A percentile compares a stretch with the other conserved stretches of the same genome.
phyloP scores from a whole-genome alignment of 129 eudicot genomes.

The Escallonia rubra region DNA sequence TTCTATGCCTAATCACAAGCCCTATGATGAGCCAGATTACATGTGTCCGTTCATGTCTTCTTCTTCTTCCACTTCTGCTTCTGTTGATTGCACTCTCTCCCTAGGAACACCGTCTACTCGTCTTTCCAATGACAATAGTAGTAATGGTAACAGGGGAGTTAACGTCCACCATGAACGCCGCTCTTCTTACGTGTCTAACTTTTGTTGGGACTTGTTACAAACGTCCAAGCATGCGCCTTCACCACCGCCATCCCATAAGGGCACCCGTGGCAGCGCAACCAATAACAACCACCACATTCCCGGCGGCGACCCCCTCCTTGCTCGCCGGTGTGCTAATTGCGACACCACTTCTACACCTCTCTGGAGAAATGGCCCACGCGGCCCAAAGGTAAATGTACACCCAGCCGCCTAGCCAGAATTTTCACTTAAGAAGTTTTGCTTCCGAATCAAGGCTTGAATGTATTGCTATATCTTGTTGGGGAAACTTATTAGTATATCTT shows the following conservation, averaged over 20 bases:
- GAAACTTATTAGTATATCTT: too few species aligned
- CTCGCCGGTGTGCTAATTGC: constrained; percentile 89
- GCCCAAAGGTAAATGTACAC: constrained; percentile 65
- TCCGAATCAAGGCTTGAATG: too few species aligned
- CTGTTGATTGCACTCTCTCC: constrained; percentile 62
- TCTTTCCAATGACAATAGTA: neutral
- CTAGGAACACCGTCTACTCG: constrained; percentile 52
- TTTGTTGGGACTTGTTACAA: constrained; percentile 76
- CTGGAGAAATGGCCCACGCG: constrained; percentile 97
- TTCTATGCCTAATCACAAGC: constrained; percentile 27
- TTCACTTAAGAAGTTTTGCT: too few species aligned
- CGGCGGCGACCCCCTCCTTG: constrained; percentile 41
- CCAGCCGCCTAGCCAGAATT: too few species aligned
- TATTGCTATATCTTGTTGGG: neutral
- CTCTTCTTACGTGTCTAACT: constrained; percentile 43
- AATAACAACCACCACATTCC: neutral
- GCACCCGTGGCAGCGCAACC: constrained; percentile 15
- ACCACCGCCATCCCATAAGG: constrained; percentile 30
- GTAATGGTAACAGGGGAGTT: neutral
- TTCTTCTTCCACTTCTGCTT: constrained; percentile 34
- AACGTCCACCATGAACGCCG: constrained; percentile 16
- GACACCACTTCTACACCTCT: constrained; percentile 98
- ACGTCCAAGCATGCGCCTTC: constrained; percentile 20
- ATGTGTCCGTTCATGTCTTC: constrained; percentile 23
- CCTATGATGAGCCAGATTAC: constrained; percentile 22